Conservation (phyloP, 495 filamentous ascomycete species). For the Hyaloscypha hepaticicola region DNA sequence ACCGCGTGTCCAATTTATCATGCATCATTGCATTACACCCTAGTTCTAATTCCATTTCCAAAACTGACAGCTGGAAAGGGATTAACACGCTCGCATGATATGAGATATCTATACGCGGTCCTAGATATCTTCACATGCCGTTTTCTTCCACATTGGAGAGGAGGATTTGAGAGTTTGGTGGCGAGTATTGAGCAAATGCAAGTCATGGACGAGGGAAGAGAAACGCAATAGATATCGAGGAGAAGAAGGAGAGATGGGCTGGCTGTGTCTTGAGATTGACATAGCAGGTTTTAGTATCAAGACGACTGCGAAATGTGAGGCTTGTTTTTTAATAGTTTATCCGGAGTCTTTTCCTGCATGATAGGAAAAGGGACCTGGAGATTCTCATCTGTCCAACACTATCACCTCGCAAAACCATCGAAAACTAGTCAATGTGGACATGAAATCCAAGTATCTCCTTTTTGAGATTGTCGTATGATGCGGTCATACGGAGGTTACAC, state of each 20-base stretch:
- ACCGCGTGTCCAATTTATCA: constrained; percentile 15
- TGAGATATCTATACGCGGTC: constrained; percentile 15
- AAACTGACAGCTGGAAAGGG: constrained; percentile 9
- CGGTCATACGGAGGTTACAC: not conserved
- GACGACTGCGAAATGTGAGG: too few relatives aligned
- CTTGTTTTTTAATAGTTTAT: too few relatives aligned
- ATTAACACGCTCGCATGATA: constrained; percentile 17
- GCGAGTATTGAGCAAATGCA: constrained; percentile 4
- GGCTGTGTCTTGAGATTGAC: not conserved
- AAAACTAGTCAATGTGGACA: too few relatives aligned
- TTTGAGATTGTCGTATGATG: not conserved
- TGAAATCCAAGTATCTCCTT: not conserved
- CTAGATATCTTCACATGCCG: constrained; percentile 15
- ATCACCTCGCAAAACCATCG: too few relatives aligned
- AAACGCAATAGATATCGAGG: not conserved
- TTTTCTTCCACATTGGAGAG: constrained; percentile 5
- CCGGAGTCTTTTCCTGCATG: too few relatives aligned
- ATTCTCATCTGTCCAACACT: too few relatives aligned
- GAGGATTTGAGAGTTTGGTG: constrained; percentile 11
- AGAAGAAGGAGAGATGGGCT: not conserved
- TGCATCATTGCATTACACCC: constrained; percentile 12
- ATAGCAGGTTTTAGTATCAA: too few relatives aligned
- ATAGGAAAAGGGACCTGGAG: too few relatives aligned
- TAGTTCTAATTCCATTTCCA: not conserved
- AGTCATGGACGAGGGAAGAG: not conserved